Evolutionary conservation across 169 alveolate genomes (phyloP).

Genomic region (Cryptosporidium ubiquitum): DNA sequence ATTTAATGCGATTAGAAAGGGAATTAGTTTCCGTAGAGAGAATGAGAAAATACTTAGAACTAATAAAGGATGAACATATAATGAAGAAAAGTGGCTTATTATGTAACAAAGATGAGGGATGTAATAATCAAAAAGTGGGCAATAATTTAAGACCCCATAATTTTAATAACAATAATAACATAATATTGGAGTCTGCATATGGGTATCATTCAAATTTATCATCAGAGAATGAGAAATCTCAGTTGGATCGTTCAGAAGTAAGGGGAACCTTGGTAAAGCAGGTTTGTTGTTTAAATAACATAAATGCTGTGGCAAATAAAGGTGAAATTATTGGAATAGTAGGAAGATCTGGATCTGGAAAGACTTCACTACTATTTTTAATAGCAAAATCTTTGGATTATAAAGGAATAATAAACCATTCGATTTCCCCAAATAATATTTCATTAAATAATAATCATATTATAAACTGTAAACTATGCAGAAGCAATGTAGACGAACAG

Average conservation of each 20-base stretch:
- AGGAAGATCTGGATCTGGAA: conserved; percentile 74
- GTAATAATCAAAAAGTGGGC: background rate
- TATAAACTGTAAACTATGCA: conserved; percentile 21
- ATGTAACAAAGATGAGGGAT: background rate
- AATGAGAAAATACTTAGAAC: conserved; percentile 36
- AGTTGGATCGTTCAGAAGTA: conserved; percentile 59
- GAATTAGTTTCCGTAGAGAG: conserved; percentile 69
- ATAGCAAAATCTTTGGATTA: conserved; percentile 50
- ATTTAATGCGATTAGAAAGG: conserved; percentile 57
- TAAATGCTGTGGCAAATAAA: conserved; percentile 28
- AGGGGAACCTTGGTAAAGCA: conserved; percentile 31
- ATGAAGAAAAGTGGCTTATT: background rate
- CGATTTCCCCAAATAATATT: background rate
- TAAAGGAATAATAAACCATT: conserved; percentile 19
- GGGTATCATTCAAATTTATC: conserved; percentile 41
- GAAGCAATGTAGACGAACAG: conserved; percentile 8
- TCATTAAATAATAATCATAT: background rate
- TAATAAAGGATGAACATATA: conserved; percentile 14
- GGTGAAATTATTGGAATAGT: conserved; percentile 67
- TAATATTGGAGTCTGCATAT: conserved; percentile 41
- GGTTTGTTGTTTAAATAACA: conserved; percentile 36
- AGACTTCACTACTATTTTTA: conserved; percentile 44
- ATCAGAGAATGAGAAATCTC: background rate
- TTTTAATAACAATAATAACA: background rate
- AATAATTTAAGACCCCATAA: background rate